Percentiles rank a stretch among this genome's conserved stretches.
Conservation (phyloP, 208 protist species). For the Trichomonas tenax region DNA sequence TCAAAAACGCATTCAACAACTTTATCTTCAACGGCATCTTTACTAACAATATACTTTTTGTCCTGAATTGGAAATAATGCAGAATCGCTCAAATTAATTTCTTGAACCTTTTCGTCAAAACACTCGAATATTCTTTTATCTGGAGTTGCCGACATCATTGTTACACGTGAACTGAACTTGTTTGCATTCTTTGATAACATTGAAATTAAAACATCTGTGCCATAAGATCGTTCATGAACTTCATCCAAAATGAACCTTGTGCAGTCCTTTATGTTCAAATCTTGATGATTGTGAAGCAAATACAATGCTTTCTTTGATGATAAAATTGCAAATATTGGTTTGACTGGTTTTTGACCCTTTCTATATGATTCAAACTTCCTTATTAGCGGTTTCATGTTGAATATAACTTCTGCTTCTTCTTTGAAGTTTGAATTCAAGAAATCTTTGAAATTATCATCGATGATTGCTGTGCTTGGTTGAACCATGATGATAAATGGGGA, state of each 20-base stretch:
- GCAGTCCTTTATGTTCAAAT: neutral
- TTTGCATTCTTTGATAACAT: neutral
- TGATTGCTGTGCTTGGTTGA: neutral
- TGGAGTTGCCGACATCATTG: conserved; percentile 1
- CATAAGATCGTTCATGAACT: neutral
- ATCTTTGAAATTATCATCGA: neutral
- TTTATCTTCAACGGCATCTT: neutral
- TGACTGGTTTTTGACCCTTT: neutral
- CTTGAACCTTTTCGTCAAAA: neutral
- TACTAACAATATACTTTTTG: neutral
- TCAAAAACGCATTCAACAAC: neutral
- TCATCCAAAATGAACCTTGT: neutral
- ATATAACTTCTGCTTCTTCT: neutral
- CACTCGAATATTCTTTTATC: neutral
- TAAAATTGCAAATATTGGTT: neutral
- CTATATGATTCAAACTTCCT: neutral
- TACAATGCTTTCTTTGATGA: neutral
- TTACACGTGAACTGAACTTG: neutral
- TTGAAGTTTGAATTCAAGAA: neutral
- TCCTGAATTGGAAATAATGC: neutral
- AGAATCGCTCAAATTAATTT: neutral
- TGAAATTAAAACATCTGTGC: neutral
- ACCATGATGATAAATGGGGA: conserved; percentile 17
- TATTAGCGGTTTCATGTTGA: neutral
- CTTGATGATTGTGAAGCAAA: neutral